Conservation (phyloP, 305 asterid species). For the Galium porrigens region DNA sequence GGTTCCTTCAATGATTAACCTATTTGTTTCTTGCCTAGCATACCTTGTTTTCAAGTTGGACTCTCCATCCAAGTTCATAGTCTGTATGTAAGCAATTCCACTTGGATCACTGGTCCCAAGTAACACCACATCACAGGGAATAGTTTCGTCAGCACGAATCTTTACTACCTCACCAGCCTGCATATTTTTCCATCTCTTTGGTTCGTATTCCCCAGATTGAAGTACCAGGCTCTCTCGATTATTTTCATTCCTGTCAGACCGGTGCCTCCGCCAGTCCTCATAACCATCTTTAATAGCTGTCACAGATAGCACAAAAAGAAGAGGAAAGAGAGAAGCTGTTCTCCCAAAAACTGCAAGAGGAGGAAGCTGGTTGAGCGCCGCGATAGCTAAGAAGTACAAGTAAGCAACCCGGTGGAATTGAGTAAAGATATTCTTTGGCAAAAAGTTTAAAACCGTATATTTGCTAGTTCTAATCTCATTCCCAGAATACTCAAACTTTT, state of each 20-base stretch:
- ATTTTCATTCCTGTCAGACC: conserved; percentile 94
- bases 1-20: conserved; percentile 46
- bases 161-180: conserved; percentile 82
- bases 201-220: conserved; percentile 44
- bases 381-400: conserved; percentile 82
- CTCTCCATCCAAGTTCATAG: conserved; percentile 97
- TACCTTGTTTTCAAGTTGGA: conserved; percentile 95
- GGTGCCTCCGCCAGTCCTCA: conserved; percentile 98
- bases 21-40: conserved; percentile 91
- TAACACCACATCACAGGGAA: conserved; percentile 90
- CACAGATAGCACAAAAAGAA: conserved; percentile 85
- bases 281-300: conserved; percentile 97
- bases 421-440: conserved; percentile 88
- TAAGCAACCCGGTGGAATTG: conserved; percentile 95
- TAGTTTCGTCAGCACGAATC: conserved; percentile 62
- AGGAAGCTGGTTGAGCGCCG: conserved; percentile 89
- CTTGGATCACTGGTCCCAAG: conserved; percentile 84
- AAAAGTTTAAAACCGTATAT: conserved; percentile 64
- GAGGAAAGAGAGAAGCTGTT: conserved; percentile 88
- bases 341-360: conserved; percentile 98
- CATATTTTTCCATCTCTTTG: conserved; percentile 66
- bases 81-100: conserved; percentile 94
- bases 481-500: conserved; percentile 54
- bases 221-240: conserved; percentile 76
- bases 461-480: conserved; percentile 95